Conservation (phyloP, 176 grass and related monocot genomes). For the Dactylis glomerata region DNA sequence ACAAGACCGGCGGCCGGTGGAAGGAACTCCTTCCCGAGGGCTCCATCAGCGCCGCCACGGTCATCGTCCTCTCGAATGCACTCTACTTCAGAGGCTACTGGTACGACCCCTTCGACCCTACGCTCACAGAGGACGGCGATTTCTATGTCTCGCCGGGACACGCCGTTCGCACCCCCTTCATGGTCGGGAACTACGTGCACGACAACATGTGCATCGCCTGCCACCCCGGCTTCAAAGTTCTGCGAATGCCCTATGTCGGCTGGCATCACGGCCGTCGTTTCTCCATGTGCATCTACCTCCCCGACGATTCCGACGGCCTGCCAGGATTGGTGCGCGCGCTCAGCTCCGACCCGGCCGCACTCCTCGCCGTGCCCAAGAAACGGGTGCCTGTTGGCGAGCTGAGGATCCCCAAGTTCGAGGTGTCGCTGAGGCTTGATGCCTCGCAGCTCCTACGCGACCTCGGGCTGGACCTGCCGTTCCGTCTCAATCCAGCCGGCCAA, state of each 20-base stretch:
- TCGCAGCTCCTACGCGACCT: slow-evolving; percentile 16
- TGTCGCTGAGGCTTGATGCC: slow-evolving; percentile 28
- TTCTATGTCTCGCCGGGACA: slow-evolving; percentile 9
- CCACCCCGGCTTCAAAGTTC: no score
- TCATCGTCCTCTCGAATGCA: neutral
- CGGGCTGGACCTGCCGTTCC: neutral
- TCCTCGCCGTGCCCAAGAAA: neutral
- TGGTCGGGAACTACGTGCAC: neutral
- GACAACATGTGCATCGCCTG: neutral
- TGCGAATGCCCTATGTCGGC: neutral
- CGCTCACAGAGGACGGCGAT: neutral
- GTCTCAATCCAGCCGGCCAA: neutral
- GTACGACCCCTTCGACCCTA: neutral
- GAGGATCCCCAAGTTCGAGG: slow-evolving; percentile 39
- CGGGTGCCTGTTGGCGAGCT: neutral
- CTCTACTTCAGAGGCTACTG: neutral
- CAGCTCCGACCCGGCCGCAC: neutral
- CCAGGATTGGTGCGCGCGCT: neutral
- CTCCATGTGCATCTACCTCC: slow-evolving; percentile 38
- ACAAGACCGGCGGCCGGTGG: neutral
- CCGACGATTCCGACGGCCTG: slow-evolving; percentile 13
- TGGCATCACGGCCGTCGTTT: neutral
- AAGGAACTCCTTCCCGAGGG: neutral
- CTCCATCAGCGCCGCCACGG: neutral
- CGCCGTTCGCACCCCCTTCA: neutral